These are phyloP conservation scores for Mortierella sp. DNA, from an alignment of 371 early-diverging fungal genomes.

Conservation along the genomic window DNA sequence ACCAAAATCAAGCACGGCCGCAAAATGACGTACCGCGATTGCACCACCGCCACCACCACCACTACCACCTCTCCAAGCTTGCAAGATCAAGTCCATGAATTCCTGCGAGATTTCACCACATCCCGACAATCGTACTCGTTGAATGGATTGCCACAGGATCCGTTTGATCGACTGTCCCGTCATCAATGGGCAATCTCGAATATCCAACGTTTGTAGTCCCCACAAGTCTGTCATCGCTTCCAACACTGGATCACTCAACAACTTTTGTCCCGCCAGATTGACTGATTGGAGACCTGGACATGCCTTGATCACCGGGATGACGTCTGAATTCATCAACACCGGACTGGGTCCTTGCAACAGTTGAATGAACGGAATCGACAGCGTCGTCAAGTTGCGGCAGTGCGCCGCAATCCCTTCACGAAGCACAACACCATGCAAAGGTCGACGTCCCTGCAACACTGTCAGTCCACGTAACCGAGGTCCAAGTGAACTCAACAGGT, in stretches of 20 bases:
- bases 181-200: slow-evolving; percentile 44
- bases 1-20: slow-evolving; percentile 39
- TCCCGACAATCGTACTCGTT: slow-evolving; percentile 46
- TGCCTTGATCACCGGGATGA: slow-evolving; percentile 45
- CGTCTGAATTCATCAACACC: slow-evolving; percentile 30
- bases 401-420: slow-evolving; percentile 39
- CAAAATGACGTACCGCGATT: slow-evolving; percentile 7
- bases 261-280: slow-evolving; percentile 41
- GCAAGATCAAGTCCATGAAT: slow-evolving; percentile 47
- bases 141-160: slow-evolving; percentile 50
- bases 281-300: slow-evolving; percentile 44
- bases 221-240: slow-evolving; percentile 43
- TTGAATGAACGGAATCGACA: slow-evolving; percentile 49
- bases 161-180: slow-evolving; percentile 36
- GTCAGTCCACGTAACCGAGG: slow-evolving; percentile 37
- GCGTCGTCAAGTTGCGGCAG: slow-evolving; percentile 36
- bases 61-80: slow-evolving; percentile 24
- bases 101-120: slow-evolving; percentile 47
- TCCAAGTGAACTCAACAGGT: slow-evolving; percentile 36
- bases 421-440: slow-evolving; percentile 37
- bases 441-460: slow-evolving; percentile 45
- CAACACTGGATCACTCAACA: slow-evolving; percentile 35
- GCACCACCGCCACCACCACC: not conserved
- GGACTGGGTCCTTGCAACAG: slow-evolving; percentile 37
- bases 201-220: slow-evolving; percentile 41